Evolutionary conservation across 2,329 filamentous ascomycete genomes (phyloP), one percentile per base, ranked within the genome.

Genomic region (Penicillium decumbens): DNA sequence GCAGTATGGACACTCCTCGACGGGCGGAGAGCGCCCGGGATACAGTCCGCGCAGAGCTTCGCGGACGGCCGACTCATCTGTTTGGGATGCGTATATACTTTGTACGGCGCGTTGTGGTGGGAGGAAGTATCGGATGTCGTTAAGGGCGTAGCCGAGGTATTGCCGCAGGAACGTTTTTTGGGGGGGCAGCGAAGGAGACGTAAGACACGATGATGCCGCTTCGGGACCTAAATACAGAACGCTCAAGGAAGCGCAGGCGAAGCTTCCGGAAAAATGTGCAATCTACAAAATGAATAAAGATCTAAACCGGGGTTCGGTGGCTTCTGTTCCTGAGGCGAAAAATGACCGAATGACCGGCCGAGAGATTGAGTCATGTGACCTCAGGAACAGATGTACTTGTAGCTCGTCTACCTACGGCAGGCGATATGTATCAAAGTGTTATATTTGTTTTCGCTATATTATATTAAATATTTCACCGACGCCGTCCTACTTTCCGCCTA

Each of bases 41-140:
- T 46, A 45, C 59, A 63, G 40, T 66, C 61, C 23, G 60, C 56
- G 54, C 65, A 65, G 24, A 68, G 49, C 46, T 59, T 66, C 37
- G 58, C 58, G 24, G 65, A 61, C n/a, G 65, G 53, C 29, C 60
- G 60, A 44, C 61, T 67, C 64, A 67, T 67, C 59, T 46, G 50
- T 30, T 24, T 13, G 13, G 18, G 45, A 35, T 38, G 32, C 32
- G 30, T 48, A 35, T 47, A 37, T 43, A 44, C 41, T 27, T 39
- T 12, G 24, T 53, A 18, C 27, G 25, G 43, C 40, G 20, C 5
- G 12, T 27, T n/a, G 38, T 12, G 20, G 41, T 8, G 39, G 32
- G 30, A 12, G 39, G 38, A 23, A 28, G 18, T 24, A 33, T 23
- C 41, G 47, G 43, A 42, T 29, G 39, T 38, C 32, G 37, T 15